Evolutionary conservation across 148 eudicot species (phyloP), one percentile per base, ranked within the genome.

Genomic region (Fagopyrum tataricum): DNA sequence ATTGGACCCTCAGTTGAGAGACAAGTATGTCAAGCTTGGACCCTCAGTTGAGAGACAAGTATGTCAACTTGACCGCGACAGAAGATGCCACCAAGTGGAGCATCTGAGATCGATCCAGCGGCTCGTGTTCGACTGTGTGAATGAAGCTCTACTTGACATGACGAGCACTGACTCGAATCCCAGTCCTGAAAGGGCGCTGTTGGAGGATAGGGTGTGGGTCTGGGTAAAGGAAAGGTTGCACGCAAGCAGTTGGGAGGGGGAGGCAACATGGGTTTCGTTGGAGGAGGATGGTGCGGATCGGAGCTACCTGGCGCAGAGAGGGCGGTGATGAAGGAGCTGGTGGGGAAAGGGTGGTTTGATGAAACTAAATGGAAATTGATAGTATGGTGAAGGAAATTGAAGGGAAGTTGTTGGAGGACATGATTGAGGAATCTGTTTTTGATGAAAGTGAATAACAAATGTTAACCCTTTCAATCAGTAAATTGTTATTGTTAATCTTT

Each of bases 111-210:
- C 97, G 20, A 86, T 70, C 42, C 74, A 79, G 39, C 90, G 88
- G 71, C 96, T 95, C 1, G 85, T 95, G 12, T 95, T 92, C 49
- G 99, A 95, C 82, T 87, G 92, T 74, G 97, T 91, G 8, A 92
- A 95, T 67, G 82, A 81, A 46, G 89, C 83, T 6, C 76, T 95
- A n/a, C 68, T 82, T n/a, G 89, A 88, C 41, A 79, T 81, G 10
- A 69, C 77, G 6, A 81, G 85, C 17, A 53, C 72, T 40, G 74
- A 82, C 21, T 18, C 24, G 21, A 69, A 74, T 0, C 47, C 81
- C 37, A 73, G 79, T 48, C 81, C 55, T 23, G 62, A 14, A 3
- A 24, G 49, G n/a, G 23, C 72, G 4, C n/a, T 21, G 44, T 44
- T 91, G 79, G 79, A 76, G 61, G 89, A 90, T 48, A 73, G 76